Conservation (phyloP, 805 yeast species). For the Grigorovia transvaalensis region DNA sequence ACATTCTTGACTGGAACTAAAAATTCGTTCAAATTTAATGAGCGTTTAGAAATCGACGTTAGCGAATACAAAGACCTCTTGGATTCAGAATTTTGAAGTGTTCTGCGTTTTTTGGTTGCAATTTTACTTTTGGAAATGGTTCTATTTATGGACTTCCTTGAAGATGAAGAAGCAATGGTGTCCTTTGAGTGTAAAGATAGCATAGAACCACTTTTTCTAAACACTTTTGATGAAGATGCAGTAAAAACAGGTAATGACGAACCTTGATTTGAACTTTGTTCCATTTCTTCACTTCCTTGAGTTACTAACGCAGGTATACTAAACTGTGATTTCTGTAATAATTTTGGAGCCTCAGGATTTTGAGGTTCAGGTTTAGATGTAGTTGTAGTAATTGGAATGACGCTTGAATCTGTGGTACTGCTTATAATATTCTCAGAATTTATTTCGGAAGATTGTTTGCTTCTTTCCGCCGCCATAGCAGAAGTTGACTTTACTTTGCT, state of each 20-base stretch:
- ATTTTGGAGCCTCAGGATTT: slow-evolving; percentile 17
- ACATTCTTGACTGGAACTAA: slow-evolving; percentile 9
- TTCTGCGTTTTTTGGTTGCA: slow-evolving; percentile 8
- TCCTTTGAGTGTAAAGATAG: slow-evolving; percentile 13
- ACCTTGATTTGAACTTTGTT: slow-evolving; percentile 9
- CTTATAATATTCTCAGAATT: no score
- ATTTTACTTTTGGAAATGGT: slow-evolving; percentile 11
- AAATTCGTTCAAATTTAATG: slow-evolving; percentile 25
- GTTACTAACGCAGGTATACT: slow-evolving; percentile 17
- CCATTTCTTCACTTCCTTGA: not conserved
- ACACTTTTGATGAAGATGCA: slow-evolving; percentile 22
- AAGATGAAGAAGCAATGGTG: slow-evolving; percentile 10
- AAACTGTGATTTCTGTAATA: slow-evolving; percentile 25
- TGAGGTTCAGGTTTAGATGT: not conserved
- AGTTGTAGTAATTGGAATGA: no score
- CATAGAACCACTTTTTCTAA: slow-evolving; percentile 16
- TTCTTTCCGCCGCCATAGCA: not conserved
- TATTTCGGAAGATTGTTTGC: not conserved
- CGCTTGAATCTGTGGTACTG: no score
- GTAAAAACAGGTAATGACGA: slow-evolving; percentile 17
- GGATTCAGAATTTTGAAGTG: slow-evolving; percentile 23
- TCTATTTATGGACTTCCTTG: slow-evolving; percentile 10
- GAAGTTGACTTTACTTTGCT: not conserved
- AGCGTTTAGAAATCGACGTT: slow-evolving; percentile 27
- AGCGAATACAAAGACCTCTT: slow-evolving; percentile 27